Percentiles rank a stretch among this genome's conserved stretches.
Conservation (phyloP, 805 yeast genomes). For the Metschnikowia dekortorum region DNA sequence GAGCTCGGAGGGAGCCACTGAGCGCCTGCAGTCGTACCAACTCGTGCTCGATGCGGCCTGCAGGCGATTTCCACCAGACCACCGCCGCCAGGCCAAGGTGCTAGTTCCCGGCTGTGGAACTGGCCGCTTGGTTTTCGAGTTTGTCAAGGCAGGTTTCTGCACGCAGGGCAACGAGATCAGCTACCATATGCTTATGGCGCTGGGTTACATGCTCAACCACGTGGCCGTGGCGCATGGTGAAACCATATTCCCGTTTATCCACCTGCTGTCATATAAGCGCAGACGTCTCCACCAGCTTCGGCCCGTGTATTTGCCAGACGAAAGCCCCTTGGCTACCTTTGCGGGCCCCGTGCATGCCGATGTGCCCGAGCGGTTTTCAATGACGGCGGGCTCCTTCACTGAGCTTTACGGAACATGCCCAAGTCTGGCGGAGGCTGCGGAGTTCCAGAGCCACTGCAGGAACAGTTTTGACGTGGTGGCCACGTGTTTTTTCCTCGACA, state of each 20-base stretch:
- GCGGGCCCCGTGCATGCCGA: neutral
- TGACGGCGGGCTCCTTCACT: conserved; percentile 68
- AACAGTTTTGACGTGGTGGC: conserved; percentile 41
- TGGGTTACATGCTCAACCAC: conserved; percentile 51
- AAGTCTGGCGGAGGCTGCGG: conserved; percentile 33
- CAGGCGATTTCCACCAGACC: conserved; percentile 30
- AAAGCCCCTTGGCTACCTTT: conserved; percentile 36
- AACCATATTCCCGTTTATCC: conserved; percentile 52
- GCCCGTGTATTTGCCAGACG: conserved; percentile 52
- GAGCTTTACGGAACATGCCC: conserved; percentile 53
- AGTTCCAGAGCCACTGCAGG: conserved; percentile 26
- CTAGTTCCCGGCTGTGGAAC: conserved; percentile 65
- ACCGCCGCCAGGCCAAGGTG: conserved; percentile 38
- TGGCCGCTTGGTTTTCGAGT: conserved; percentile 54
- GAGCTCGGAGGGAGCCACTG: conserved; percentile 48
- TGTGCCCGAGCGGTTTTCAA: conserved; percentile 51
- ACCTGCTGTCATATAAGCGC: conserved; percentile 43
- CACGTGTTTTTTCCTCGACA: conserved; percentile 62
- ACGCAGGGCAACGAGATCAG: conserved; percentile 68
- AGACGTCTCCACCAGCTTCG: conserved; percentile 46
- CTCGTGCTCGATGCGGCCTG: conserved; percentile 34
- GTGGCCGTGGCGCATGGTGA: conserved; percentile 36
- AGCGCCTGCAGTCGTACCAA: conserved; percentile 39
- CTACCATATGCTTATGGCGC: conserved; percentile 58
- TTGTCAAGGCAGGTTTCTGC: conserved; percentile 51